Conservation (phyloP, 495 filamentous ascomycete species). For the Penicillium ochrochloron region DNA sequence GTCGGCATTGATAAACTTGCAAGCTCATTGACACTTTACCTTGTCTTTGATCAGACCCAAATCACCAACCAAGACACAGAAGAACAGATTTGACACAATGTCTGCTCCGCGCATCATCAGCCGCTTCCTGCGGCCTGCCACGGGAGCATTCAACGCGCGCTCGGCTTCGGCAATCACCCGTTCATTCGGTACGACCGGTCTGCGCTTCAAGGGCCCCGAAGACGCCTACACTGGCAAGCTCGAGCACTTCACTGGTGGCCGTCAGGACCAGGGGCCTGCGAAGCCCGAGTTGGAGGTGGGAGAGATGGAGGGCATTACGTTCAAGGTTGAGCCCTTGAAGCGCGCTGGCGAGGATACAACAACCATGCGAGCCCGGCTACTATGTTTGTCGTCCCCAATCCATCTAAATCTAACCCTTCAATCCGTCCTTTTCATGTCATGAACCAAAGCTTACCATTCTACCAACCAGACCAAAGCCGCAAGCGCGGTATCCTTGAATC, state of each 20-base stretch:
- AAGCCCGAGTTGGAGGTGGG: conserved; percentile 82
- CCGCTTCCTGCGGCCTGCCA: conserved; percentile 39
- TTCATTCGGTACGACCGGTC: conserved; percentile 42
- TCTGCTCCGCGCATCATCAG: conserved; percentile 39
- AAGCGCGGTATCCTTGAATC: conserved; percentile 96
- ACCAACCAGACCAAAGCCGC: conserved; percentile 83
- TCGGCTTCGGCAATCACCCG: conserved; percentile 33
- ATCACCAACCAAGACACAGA: conserved; percentile 6
- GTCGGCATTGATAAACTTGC: conserved; percentile 22
- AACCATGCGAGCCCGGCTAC: conserved; percentile 85
- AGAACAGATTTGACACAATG: conserved; percentile 36
- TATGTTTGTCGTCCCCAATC: conserved; percentile 66
- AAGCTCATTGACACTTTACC: conserved; percentile 22
- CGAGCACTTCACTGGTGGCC: conserved; percentile 67
- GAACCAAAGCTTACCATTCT: background rate
- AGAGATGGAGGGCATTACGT: conserved; percentile 85
- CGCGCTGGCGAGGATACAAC: conserved; percentile 76
- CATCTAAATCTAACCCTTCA: background rate
- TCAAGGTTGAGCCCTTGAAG: conserved; percentile 87
- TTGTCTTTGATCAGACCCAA: conserved; percentile 10
- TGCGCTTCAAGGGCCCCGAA: conserved; percentile 50
- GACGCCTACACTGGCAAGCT: conserved; percentile 63
- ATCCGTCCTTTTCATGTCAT: background rate
- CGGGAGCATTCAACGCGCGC: conserved; percentile 25
- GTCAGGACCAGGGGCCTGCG: conserved; percentile 54